Base-by-base conservation (phyloP, 176 grass and related monocot genomes). In the Dactylis glomerata region DNA sequence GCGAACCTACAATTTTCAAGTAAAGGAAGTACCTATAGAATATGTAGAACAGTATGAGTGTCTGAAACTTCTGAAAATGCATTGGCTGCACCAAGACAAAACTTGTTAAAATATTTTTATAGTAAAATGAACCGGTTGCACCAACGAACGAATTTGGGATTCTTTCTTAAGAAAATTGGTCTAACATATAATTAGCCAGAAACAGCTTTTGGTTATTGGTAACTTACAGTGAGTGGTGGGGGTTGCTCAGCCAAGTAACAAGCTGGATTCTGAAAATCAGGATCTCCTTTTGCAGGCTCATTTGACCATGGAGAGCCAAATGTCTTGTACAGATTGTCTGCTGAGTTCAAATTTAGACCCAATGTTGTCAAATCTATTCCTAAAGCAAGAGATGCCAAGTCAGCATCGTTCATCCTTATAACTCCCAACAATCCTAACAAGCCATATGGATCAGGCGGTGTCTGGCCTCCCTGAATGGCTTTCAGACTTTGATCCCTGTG, bases 221-320 rank as follows among this genome's bases (percentile, higher is more conserved):
- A 63, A 47, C 71, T 87, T 89, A 96, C 96, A 68, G 89, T 75
- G 83, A 99, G 89, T 10, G 78, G 58, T 27, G 91, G 89, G 70
- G 96, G 58, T 86, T 82, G 84, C 64, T 94, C 94, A 52, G 84
- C 42, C 65, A 46, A 89, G 71, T 99, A 99, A 83, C 96, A 99
- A 58, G 85, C 64, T 63, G 96, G 96, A 83, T 90, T 96, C 41
- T 74, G 84, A 89, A 85, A 99, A 32, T 99, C 96, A 23, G 91
- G 84, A 69, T 99, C 96, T 66, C 93, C 93, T 88, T 91, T 96
- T 62, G 86, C 81, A 59, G 91, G 80, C 19, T 99, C 96, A 82
- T 93, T 86, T 63, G 91, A 96, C 93, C 93, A 99, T 27, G 96
- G 96, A 82, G 93, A 96, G 78, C 89, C 91, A 94, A 99, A 99